A percentile compares a stretch with the other conserved stretches of the same genome.
Evolutionary conservation across 164 flowering plant genomes (phyloP).

Genomic region (Magnolia officinalis): DNA sequence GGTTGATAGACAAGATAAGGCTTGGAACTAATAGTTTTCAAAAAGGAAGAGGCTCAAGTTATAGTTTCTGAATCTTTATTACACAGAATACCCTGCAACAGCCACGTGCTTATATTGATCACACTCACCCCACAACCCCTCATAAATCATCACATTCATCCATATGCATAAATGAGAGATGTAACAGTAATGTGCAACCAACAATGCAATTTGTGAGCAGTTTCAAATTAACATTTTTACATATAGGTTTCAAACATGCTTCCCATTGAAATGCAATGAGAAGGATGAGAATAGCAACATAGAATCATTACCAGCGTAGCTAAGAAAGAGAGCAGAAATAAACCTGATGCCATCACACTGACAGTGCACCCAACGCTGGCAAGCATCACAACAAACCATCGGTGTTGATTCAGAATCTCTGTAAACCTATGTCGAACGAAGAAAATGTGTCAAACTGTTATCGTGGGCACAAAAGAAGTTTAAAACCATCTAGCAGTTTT

Average conservation of each 20-base stretch:
- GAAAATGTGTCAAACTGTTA: slow-evolving; percentile 3
- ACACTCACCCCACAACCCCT: not conserved
- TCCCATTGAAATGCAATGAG: not conserved
- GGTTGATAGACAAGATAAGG: too few species aligned
- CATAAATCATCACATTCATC: not conserved
- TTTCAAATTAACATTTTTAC: not conserved
- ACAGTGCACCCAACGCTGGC: slow-evolving; percentile 98
- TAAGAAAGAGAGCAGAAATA: slow-evolving; percentile 2
- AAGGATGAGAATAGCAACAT: not conserved
- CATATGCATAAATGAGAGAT: not conserved
- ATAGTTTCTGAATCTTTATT: too few species aligned
- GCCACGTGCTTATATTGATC: not conserved
- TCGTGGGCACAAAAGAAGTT: not conserved
- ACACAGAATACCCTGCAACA: not conserved
- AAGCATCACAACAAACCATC: slow-evolving; percentile 98
- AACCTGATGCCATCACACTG: slow-evolving; percentile 98
- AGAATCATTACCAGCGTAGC: not conserved
- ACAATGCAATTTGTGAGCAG: not conserved
- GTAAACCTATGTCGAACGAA: slow-evolving; percentile 62
- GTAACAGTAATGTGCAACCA: not conserved
- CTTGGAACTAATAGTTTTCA: too few species aligned
- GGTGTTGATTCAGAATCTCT: slow-evolving; percentile 99
- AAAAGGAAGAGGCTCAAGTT: too few species aligned
- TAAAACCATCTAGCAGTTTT: not conserved
- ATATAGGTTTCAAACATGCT: not conserved